Percentiles rank a stretch among this genome's conserved stretches.
phyloP scores from a whole-genome alignment of 2,329 filamentous ascomycete genomes.

The Penicillium corylophilum region DNA sequence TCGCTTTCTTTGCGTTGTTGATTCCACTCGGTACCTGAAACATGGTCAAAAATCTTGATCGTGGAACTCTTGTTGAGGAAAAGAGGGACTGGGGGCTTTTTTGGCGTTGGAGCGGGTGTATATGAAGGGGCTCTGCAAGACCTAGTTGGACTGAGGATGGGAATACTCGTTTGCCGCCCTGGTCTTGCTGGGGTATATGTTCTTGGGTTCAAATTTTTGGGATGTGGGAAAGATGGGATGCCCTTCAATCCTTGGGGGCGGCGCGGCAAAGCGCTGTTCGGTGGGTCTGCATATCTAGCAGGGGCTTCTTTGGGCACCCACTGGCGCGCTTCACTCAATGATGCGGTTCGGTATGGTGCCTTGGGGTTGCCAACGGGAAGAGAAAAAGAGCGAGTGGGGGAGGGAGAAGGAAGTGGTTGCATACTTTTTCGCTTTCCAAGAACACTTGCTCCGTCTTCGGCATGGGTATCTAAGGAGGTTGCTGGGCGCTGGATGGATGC shows the following conservation, averaged over 20 bases:
- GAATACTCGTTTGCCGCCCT: constrained; percentile 27
- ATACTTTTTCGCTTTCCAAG: constrained; percentile 55
- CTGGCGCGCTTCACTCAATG: not conserved
- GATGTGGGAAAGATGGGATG: not conserved
- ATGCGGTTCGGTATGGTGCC: not conserved
- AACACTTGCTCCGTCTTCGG: constrained; percentile 38
- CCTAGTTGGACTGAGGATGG: constrained; percentile 27
- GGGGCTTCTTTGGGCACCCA: not conserved
- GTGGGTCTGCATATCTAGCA: not conserved
- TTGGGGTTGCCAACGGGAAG: constrained; percentile 10
- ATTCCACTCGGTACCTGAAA: constrained; percentile 59
- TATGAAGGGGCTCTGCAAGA: constrained; percentile 27
- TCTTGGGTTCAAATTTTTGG: constrained; percentile 14
- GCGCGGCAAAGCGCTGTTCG: not conserved
- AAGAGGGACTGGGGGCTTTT: constrained; percentile 33
- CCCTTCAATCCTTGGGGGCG: not conserved
- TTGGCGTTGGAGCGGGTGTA: constrained; percentile 21
- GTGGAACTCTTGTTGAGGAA: constrained; percentile 76
- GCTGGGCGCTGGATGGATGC: constrained; percentile 42
- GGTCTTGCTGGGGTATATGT: constrained; percentile 40
- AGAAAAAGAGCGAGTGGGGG: constrained; percentile 17
- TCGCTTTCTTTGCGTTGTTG: constrained; percentile 72
- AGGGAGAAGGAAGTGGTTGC: constrained; percentile 36
- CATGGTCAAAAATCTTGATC: constrained; percentile 56
- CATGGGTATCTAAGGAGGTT: constrained; percentile 44